A percentile compares a stretch with the other conserved stretches of the same genome.
These are phyloP conservation scores for Prunus fruticosa DNA, from an alignment of 306 rosid genomes.

Conservation along the genomic window DNA sequence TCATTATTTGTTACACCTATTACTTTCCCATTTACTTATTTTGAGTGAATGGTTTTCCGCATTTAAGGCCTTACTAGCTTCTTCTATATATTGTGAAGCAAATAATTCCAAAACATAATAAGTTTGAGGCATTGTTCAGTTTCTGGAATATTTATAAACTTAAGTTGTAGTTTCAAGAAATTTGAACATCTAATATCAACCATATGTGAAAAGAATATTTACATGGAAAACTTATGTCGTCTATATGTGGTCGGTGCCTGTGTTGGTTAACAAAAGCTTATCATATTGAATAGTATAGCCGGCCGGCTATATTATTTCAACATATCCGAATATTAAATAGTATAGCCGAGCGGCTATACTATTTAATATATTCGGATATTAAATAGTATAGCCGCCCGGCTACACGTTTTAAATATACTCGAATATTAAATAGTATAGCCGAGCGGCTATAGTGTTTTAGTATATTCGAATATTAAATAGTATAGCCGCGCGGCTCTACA, in stretches of 20 bases:
- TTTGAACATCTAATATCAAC: neutral
- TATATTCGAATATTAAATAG: too few species aligned
- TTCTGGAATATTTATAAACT: neutral
- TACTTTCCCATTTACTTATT: neutral
- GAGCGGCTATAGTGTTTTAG: too few species aligned
- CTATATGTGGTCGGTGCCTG: neutral
- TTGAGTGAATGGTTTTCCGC: neutral
- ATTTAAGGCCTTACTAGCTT: neutral
- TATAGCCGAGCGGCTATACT: too few species aligned
- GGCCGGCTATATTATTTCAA: too few species aligned
- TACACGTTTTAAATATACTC: too few species aligned
- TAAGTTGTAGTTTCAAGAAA: neutral
- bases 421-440: too few species aligned
- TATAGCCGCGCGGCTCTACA: too few species aligned
- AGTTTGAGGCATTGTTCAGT: constrained; percentile 1
- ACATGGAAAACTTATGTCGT: neutral
- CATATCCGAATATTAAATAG: too few species aligned
- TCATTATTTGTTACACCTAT: neutral
- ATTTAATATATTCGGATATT: too few species aligned
- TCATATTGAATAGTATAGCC: too few species aligned
- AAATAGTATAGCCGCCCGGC: too few species aligned
- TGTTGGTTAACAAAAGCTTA: neutral
- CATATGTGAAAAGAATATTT: neutral
- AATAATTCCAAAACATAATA: neutral
- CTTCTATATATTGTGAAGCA: neutral